phyloP scores from a whole-genome alignment of 148 eudicot species.

The Fagopyrum homotropicum region DNA sequence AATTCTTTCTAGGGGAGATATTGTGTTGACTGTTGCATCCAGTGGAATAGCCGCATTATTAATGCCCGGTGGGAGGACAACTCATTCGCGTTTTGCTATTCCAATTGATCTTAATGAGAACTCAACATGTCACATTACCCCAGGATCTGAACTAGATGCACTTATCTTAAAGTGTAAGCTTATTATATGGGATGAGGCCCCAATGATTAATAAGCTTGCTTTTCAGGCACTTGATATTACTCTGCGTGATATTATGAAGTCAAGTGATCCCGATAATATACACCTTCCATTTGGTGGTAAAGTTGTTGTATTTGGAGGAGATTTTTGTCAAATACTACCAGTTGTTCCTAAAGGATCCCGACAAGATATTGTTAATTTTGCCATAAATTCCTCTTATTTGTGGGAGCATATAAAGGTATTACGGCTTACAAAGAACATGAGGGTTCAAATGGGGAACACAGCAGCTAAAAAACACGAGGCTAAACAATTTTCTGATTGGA shows the following conservation, averaged over 20 bases:
- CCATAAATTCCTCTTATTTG: neutral
- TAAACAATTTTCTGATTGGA: too few species aligned
- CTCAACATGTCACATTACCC: neutral
- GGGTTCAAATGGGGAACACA: too few species aligned
- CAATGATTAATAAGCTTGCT: neutral
- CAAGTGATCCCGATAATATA: too few species aligned
- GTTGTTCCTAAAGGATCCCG: neutral
- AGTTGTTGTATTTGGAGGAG: neutral
- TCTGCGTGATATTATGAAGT: neutral
- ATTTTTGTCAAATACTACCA: neutral
- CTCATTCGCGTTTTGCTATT: slow-evolving; percentile 22
- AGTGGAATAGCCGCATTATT: slow-evolving; percentile 18
- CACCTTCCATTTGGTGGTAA: neutral
- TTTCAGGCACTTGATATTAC: neutral
- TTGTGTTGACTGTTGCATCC: slow-evolving; percentile 21
- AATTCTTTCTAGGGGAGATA: slow-evolving; percentile 13
- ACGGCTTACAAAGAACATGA: too few species aligned
- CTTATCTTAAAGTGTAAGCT: too few species aligned
- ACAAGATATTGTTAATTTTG: neutral
- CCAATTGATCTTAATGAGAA: neutral
- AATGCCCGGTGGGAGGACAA: slow-evolving; percentile 3
- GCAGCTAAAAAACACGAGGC: too few species aligned
- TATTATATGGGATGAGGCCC: too few species aligned
- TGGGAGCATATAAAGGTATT: too few species aligned
- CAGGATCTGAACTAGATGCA: too few species aligned